A percentile compares a stretch with the other conserved stretches of the same genome.
Evolutionary conservation across 345 rosid genomes (phyloP).

Genomic region (Syzygium aqueum): DNA sequence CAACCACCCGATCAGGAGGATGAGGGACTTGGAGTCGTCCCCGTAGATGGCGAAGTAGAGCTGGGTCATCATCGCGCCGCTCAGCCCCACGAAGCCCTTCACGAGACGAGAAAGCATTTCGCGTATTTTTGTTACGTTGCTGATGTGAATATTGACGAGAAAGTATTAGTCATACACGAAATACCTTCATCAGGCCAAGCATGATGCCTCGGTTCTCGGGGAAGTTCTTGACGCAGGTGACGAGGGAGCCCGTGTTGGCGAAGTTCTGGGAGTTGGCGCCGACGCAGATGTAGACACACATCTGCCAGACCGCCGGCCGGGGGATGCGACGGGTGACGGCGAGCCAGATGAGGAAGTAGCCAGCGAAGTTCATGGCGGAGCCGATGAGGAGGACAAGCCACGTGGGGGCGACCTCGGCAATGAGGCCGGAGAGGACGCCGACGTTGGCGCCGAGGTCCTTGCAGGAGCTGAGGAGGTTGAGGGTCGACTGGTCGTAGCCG

Average conservation of each 20-base stretch:
- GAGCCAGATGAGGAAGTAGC: conserved; percentile 17
- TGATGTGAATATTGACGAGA: neutral
- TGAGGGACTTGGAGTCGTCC: conserved; percentile 5
- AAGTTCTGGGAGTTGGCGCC: conserved; percentile 9
- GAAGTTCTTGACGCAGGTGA: conserved; percentile 11
- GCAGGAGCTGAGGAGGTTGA: conserved; percentile 6
- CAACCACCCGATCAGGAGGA: conserved; percentile 15
- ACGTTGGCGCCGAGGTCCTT: conserved; percentile 18
- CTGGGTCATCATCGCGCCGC: conserved; percentile 12
- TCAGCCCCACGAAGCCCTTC: conserved; percentile 11
- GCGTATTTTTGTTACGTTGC: neutral
- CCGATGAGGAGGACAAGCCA: conserved; percentile 12
- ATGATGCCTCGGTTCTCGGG: conserved; percentile 9
- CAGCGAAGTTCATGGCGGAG: conserved; percentile 6
- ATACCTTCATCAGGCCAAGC: conserved; percentile 5
- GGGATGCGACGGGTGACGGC: conserved; percentile 4
- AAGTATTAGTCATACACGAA: neutral
- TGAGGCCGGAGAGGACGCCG: conserved; percentile 13
- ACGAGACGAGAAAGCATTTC: neutral
- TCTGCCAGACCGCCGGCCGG: conserved; percentile 4
- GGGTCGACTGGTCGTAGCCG: conserved; percentile 14
- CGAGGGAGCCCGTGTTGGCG: conserved; percentile 10
- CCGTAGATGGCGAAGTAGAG: conserved; percentile 6
- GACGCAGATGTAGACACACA: conserved; percentile 9
- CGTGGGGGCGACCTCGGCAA: conserved; percentile 10